Evolutionary conservation across 2,329 filamentous ascomycete genomes (phyloP).

Genomic region (Verticillium dahliae): DNA sequence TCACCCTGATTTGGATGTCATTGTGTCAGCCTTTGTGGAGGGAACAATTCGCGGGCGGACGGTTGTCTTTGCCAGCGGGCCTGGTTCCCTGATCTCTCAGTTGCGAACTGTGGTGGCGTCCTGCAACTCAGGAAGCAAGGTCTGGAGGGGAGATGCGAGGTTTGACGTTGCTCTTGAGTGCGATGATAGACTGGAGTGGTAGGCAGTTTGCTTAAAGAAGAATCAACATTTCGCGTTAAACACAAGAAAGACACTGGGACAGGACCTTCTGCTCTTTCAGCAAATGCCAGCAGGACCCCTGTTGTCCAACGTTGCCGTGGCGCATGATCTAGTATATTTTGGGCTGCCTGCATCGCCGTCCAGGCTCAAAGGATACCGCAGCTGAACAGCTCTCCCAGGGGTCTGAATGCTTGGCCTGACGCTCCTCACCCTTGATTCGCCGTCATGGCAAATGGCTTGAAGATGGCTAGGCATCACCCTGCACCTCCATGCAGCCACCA

Average conservation of each 20-base stretch:
- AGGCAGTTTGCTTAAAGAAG: not conserved
- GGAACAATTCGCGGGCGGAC: conserved; percentile 40
- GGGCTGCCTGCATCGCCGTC: not conserved
- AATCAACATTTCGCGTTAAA: not conserved
- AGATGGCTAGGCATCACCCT: not conserved
- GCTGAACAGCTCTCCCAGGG: not conserved
- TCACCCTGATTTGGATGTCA: conserved; percentile 37
- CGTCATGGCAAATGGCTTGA: not conserved
- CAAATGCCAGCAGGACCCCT: not conserved
- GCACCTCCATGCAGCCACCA: not conserved
- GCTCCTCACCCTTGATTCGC: not conserved
- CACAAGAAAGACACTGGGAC: too few species aligned
- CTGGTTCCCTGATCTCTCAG: conserved; percentile 50
- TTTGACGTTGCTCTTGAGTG: conserved; percentile 50
- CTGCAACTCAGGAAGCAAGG: conserved; percentile 42
- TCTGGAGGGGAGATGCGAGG: conserved; percentile 50
- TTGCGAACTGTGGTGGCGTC: conserved; percentile 44
- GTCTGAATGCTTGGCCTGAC: not conserved
- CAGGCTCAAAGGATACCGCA: not conserved
- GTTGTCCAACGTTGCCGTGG: not conserved
- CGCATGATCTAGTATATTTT: not conserved
- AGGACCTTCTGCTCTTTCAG: not conserved
- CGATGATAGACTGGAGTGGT: conserved; percentile 51
- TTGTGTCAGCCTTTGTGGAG: conserved; percentile 41
- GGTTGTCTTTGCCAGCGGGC: conserved; percentile 53